Percentiles rank a stretch among this genome's conserved stretches.
Evolutionary conservation across 371 early-diverging fungal genomes (phyloP).

Genomic region (Gilbertella persicaria): DNA sequence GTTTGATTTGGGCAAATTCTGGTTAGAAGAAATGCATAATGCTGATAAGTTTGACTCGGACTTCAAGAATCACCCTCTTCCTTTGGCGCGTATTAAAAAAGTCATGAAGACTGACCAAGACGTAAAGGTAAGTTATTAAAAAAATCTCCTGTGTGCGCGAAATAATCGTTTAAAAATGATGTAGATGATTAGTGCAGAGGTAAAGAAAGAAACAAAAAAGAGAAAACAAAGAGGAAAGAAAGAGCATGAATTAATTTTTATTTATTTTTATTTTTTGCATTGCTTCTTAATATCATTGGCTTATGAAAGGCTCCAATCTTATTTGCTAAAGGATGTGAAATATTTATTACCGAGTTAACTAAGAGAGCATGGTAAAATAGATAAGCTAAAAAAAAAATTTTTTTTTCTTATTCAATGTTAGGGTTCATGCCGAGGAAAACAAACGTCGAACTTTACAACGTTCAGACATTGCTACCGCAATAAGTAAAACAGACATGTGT

Average conservation of each 20-base stretch:
- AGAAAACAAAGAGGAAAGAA: too few species aligned
- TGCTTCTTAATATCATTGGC: conserved; percentile 10
- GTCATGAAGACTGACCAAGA: conserved; percentile 99
- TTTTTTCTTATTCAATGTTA: not conserved
- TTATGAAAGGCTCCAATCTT: conserved; percentile 82
- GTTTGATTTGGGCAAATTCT: conserved; percentile 48
- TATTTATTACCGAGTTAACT: conserved; percentile 96
- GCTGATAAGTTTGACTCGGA: conserved; percentile 60
- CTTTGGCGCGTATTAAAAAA: conserved; percentile 99
- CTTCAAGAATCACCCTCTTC: conserved; percentile 92
- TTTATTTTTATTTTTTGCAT: conserved; percentile 3
- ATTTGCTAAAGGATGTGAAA: conserved; percentile 97
- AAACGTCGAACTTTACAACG: conserved; percentile 98
- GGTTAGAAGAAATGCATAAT: conserved; percentile 45
- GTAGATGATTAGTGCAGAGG: conserved; percentile 48
- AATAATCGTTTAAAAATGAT: not conserved
- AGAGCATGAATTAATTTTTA: not conserved
- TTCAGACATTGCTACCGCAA: conserved; percentile 94
- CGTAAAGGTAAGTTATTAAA: conserved; percentile 69
- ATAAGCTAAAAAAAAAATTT: not conserved
- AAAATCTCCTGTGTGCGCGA: not conserved
- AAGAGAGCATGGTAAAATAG: conserved; percentile 83
- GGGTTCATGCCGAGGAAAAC: conserved; percentile 98
- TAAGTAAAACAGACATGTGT: conserved; percentile 94
- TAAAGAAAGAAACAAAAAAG: conserved; percentile 5